These are phyloP conservation scores for Pharus latifolius DNA, from an alignment of 176 grass and related monocot genomes.

Conservation along the genomic window DNA sequence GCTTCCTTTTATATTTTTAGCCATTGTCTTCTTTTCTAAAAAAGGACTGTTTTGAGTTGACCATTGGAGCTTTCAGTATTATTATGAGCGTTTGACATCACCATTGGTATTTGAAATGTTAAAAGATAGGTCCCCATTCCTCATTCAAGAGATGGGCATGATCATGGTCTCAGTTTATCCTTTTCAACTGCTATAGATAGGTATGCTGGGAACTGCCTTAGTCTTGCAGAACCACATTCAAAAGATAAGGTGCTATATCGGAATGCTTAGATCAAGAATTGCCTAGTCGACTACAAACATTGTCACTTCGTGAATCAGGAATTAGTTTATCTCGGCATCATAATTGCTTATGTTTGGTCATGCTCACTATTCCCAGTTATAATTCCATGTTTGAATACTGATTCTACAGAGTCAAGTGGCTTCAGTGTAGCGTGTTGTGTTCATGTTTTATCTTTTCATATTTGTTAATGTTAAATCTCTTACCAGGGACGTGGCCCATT, in stretches of 20 bases:
- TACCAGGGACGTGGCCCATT: constrained; percentile 85
- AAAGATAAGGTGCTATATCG: background rate
- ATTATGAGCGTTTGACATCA: background rate
- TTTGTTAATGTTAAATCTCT: constrained; percentile 13
- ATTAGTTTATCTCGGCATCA: background rate
- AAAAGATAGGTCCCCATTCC: background rate
- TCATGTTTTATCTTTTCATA: background rate
- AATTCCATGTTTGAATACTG: background rate
- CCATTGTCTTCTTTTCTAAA: background rate
- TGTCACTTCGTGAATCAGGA: background rate
- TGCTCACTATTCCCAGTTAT: background rate
- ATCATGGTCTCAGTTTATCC: background rate
- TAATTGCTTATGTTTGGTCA: background rate
- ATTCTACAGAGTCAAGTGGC: background rate
- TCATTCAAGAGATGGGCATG: background rate
- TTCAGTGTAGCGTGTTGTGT: background rate
- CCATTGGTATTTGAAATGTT: background rate
- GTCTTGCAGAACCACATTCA: background rate
- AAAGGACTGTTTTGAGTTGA: background rate
- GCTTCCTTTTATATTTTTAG: background rate
- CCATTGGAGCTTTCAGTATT: background rate
- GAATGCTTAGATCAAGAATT: background rate
- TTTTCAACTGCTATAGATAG: background rate
- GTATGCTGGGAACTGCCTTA: background rate
- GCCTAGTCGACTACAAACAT: background rate